Evolutionary conservation across 148 eudicot species (phyloP).

Genomic region (Rhododendron kiyosumense): DNA sequence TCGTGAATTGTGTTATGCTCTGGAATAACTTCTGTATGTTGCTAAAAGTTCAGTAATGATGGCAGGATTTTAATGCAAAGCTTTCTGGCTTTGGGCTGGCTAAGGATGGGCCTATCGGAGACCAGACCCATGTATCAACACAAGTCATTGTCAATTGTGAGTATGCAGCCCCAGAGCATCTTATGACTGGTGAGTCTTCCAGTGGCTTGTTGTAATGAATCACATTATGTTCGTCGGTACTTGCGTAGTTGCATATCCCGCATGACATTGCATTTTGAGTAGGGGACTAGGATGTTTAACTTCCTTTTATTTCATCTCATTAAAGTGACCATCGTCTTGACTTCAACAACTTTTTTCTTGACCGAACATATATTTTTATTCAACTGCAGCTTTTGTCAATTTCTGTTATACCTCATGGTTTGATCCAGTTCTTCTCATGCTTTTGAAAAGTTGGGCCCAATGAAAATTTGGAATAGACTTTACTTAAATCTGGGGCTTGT

Average conservation of each 20-base stretch:
- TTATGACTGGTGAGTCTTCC: slow-evolving; percentile 60
- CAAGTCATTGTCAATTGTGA: slow-evolving; percentile 85
- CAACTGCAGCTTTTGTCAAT: neutral
- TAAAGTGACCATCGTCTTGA: neutral
- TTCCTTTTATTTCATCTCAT: neutral
- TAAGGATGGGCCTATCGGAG: slow-evolving; percentile 83
- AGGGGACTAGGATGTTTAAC: too few relatives aligned
- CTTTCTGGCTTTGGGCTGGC: slow-evolving; percentile 89
- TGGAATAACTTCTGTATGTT: neutral
- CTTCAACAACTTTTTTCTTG: neutral
- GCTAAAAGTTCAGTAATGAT: slow-evolving; percentile 2
- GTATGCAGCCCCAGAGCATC: slow-evolving; percentile 86
- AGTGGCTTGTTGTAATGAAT: neutral
- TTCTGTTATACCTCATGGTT: neutral
- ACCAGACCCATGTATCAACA: slow-evolving; percentile 81
- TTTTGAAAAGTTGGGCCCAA: neutral
- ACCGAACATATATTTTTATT: neutral
- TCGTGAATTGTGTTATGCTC: neutral
- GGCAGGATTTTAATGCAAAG: slow-evolving; percentile 78
- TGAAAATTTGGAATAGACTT: neutral
- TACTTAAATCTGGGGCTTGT: neutral
- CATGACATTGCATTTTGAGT: neutral
- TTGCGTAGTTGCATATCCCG: neutral
- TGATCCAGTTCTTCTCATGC: neutral
- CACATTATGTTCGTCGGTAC: neutral